phyloP scores from a whole-genome alignment of 108 stramenopile genomes.

The Poteriospumella lacustris region DNA sequence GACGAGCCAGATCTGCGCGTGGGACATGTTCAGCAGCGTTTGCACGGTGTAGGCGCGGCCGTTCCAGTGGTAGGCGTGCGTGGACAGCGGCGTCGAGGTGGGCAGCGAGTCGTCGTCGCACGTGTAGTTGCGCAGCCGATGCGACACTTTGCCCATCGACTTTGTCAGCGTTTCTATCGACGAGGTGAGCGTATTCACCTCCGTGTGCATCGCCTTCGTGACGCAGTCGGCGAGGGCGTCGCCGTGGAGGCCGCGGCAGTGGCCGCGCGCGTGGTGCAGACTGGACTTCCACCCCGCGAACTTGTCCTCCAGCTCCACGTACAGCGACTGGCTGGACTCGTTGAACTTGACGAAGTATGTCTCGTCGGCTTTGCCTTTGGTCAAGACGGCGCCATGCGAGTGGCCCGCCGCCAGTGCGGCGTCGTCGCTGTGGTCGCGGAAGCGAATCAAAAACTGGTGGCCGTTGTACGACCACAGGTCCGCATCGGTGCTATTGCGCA shows the following conservation, averaged over 20 bases:
- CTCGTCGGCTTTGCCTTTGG: conserved; percentile 4
- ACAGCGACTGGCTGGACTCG: neutral
- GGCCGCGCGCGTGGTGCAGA: neutral
- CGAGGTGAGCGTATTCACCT: neutral
- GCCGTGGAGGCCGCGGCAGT: neutral
- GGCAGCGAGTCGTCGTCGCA: neutral
- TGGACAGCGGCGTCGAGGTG: neutral
- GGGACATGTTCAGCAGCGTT: neutral
- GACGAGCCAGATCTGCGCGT: conserved; percentile 57
- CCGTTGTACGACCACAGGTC: neutral
- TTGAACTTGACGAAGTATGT: neutral
- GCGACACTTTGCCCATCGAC: neutral
- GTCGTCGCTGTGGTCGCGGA: too few species aligned
- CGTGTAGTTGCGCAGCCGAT: conserved; percentile 26
- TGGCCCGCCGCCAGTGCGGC: neutral
- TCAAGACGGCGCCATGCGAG: too few species aligned
- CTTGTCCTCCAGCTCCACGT: neutral
- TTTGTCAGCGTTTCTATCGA: neutral
- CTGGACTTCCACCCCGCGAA: neutral
- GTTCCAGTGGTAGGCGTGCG: neutral
- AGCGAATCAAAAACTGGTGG: neutral
- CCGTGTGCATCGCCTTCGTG: neutral
- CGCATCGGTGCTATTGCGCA: conserved; percentile 5
- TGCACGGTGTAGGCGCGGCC: neutral
- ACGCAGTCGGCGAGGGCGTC: neutral